Evolutionary conservation across 805 yeast species (phyloP), one percentile per base, ranked within the genome.

Genomic region (Ogataea minuta): DNA sequence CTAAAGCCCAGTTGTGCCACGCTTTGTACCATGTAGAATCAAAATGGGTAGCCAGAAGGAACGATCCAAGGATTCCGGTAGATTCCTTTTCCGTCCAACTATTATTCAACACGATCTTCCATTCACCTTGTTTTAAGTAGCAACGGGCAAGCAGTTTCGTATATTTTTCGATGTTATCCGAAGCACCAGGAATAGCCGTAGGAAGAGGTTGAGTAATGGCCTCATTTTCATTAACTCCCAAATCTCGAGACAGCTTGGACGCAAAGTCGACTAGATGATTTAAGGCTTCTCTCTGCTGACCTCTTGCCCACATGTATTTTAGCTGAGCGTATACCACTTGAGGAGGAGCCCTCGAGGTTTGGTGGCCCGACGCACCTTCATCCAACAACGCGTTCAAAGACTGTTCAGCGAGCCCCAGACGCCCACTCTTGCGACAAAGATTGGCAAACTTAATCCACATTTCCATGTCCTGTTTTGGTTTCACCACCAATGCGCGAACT

Each of bases 1-100:
- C 97, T 56, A 95, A 70, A 0, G 99, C 99, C 99, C 99, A 93
- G 57, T 89, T 91, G 60, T 93, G 99, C 99, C 99, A 95, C 12
- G 98, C 99, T 57, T 95, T 93, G 56, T 93, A 93, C 96, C 99
- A 93, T 16, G 77, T 75, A 24, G 77, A 72, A 59, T 93, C 97
- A 62, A 93, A 91, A 59, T 90, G 96, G 0, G 99, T 91, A 0
- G 99, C 98, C 48, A 93, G 70, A 39, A 93, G 67, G 59, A 87
- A 93, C 0, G 97, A 89, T 9, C 97, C 96, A 43, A 93, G 66
- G 48, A 93, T 88, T 1, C 90, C 84, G 30, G 88, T 90, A 6
- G 68, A 61, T 42, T 76, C 77, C 45, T 81, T 84, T 8, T 79
- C 72, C 44, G 86, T 75, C 98, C 98, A 91, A 46, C 77, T 77